phyloP scores from a whole-genome alignment of 2,329 filamentous ascomycete species.

The Cytospora leucostoma region DNA sequence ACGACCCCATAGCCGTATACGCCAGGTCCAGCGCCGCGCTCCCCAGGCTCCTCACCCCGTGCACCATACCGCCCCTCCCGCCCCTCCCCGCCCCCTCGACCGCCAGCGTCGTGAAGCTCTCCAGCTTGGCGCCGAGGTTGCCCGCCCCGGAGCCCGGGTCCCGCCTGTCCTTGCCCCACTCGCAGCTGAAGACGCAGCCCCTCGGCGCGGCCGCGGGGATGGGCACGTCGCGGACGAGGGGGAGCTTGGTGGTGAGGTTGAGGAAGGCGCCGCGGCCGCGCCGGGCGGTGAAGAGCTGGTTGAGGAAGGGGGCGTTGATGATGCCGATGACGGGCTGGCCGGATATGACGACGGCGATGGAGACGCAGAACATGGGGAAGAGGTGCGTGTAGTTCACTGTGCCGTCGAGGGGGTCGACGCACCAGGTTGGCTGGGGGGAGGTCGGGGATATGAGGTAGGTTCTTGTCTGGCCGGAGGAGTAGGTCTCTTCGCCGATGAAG shows the following conservation, averaged over 20 bases:
- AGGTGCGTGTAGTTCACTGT: conserved; percentile 82
- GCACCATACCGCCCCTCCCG: conserved; percentile 76
- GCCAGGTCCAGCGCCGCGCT: conserved; percentile 74
- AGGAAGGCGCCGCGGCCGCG: conserved; percentile 68
- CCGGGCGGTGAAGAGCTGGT: conserved; percentile 70
- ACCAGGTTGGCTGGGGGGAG: conserved; percentile 63
- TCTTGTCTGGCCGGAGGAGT: conserved; percentile 67
- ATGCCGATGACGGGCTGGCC: conserved; percentile 66
- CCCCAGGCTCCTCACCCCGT: conserved; percentile 71
- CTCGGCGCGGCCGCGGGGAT: conserved; percentile 65
- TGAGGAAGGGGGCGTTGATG: conserved; percentile 70
- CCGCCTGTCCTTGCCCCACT: conserved; percentile 77
- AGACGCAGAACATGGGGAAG: conserved; percentile 81
- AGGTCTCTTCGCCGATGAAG: conserved; percentile 77
- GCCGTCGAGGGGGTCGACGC: conserved; percentile 75
- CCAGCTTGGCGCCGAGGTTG: conserved; percentile 70
- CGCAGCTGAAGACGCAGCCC: conserved; percentile 72
- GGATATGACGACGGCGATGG: conserved; percentile 67
- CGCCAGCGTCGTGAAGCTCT: conserved; percentile 76
- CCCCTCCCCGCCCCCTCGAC: conserved; percentile 62
- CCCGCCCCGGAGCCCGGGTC: conserved; percentile 58
- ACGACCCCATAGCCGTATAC: conserved; percentile 72
- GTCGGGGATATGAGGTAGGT: conserved; percentile 64
- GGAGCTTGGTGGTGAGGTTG: conserved; percentile 65
- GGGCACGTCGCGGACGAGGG: conserved; percentile 64